phyloP scores from a whole-genome alignment of 2,329 filamentous ascomycete species.

The Alternaria panax region DNA sequence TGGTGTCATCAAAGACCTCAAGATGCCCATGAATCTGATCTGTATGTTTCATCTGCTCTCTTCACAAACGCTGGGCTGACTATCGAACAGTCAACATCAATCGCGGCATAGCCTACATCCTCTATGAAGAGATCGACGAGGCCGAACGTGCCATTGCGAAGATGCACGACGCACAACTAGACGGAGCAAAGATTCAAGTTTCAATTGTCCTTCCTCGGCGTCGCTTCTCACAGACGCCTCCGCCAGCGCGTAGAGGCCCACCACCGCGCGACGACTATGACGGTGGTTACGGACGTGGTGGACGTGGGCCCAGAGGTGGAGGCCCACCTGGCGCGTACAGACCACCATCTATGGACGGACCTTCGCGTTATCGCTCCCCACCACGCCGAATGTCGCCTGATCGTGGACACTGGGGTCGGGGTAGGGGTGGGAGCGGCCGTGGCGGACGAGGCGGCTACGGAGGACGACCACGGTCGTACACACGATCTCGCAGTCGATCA shows the following conservation, averaged over 20 bases:
- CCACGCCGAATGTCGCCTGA: slow-evolving; percentile 37
- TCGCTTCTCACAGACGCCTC: slow-evolving; percentile 82
- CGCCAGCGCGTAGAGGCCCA: slow-evolving; percentile 68
- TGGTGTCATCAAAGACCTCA: slow-evolving; percentile 83
- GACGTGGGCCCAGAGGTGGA: slow-evolving; percentile 30
- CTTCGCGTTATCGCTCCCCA: slow-evolving; percentile 50
- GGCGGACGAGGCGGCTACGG: slow-evolving; percentile 43
- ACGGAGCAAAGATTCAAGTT: slow-evolving; percentile 82
- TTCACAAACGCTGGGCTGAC: slow-evolving; percentile 10
- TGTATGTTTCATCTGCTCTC: slow-evolving; percentile 63
- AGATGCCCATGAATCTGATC: slow-evolving; percentile 86
- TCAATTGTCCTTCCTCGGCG: slow-evolving; percentile 86
- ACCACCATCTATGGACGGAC: slow-evolving; percentile 47
- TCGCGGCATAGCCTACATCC: slow-evolving; percentile 90
- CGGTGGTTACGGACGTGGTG: slow-evolving; percentile 25
- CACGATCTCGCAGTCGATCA: slow-evolving; percentile 53
- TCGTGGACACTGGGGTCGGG: slow-evolving; percentile 34
- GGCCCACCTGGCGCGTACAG: slow-evolving; percentile 49
- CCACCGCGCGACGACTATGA: slow-evolving; percentile 35
- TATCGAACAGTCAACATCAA: slow-evolving; percentile 76
- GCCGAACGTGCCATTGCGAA: slow-evolving; percentile 90
- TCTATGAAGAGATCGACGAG: slow-evolving; percentile 77
- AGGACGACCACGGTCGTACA: slow-evolving; percentile 39
- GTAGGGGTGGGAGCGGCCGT: slow-evolving; percentile 42
- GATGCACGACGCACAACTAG: slow-evolving; percentile 97